A percentile compares a stretch with the other conserved stretches of the same genome.
phyloP scores from a whole-genome alignment of 2,329 filamentous ascomycete genomes.

The Aspergillus fumigatiaffinis region DNA sequence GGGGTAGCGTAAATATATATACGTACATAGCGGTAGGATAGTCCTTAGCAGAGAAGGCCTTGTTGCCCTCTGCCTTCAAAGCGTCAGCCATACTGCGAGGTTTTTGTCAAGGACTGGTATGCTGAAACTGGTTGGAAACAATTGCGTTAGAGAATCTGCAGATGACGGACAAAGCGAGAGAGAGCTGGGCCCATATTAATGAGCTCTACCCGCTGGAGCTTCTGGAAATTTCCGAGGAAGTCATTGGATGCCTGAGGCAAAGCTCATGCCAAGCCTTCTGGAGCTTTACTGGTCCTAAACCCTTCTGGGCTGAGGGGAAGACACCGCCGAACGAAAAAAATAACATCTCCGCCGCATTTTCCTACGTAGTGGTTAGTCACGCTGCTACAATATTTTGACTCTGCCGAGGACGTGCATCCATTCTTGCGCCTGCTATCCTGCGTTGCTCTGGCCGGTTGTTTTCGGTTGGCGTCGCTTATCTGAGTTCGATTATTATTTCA shows the following conservation, averaged over 20 bases:
- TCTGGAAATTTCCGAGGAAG: slow-evolving; percentile 44
- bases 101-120: slow-evolving; percentile 1
- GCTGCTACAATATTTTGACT: slow-evolving; percentile 1
- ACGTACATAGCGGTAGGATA: slow-evolving; percentile 93
- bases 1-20: slow-evolving; percentile 42
- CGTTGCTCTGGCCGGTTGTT: neutral
- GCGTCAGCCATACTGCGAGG: slow-evolving; percentile 61
- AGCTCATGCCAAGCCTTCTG: slow-evolving; percentile 7
- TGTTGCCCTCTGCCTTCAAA: slow-evolving; percentile 97
- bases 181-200: slow-evolving; percentile 18
- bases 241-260: slow-evolving; percentile 23
- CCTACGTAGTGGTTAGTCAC: slow-evolving; percentile 10
- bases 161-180: slow-evolving; percentile 7
- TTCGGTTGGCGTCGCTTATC: neutral
- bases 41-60: slow-evolving; percentile 96
- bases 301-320: slow-evolving; percentile 18
- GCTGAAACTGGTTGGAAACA: slow-evolving; percentile 1
- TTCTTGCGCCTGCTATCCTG: slow-evolving; percentile 3
- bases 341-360: slow-evolving; percentile 17
- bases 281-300: slow-evolving; percentile 15
- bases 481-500: slow-evolving; percentile 12
- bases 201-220: slow-evolving; percentile 29
- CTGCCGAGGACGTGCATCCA: neutral
- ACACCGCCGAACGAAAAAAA: slow-evolving; percentile 24
- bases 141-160: neutral